Conservation (phyloP, 129 eudicot species). For the Escallonia rubra region DNA sequence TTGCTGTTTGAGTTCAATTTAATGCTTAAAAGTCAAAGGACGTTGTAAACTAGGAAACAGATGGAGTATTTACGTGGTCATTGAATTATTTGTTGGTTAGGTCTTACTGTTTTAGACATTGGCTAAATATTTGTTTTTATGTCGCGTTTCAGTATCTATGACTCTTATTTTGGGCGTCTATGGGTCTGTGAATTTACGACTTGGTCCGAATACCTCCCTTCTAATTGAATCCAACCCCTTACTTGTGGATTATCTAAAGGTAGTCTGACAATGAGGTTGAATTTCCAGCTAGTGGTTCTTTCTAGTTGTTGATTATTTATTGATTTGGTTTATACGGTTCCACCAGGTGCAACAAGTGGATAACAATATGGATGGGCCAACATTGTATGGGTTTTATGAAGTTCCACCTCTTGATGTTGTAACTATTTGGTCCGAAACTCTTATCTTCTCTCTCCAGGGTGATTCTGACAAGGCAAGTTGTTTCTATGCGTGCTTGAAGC, state of each 20-base stretch:
- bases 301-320: background rate
- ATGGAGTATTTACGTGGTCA: too few species aligned
- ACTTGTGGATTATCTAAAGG: slow-evolving; percentile 21
- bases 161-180: slow-evolving; percentile 20
- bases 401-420: slow-evolving; percentile 19
- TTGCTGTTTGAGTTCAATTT: too few species aligned
- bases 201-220: slow-evolving; percentile 22
- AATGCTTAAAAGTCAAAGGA: too few species aligned
- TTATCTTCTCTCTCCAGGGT: slow-evolving; percentile 2
- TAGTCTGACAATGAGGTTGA: background rate
- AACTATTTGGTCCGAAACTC: slow-evolving; percentile 17
- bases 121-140: too few species aligned
- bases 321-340: background rate
- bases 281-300: background rate
- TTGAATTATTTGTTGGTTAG: too few species aligned
- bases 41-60: too few species aligned
- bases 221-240: slow-evolving; percentile 12
- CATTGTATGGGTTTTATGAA: slow-evolving; percentile 24
- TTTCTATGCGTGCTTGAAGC: background rate
- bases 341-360: slow-evolving; percentile 12
- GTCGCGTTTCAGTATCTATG: slow-evolving; percentile 13
- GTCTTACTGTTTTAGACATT: too few species aligned
- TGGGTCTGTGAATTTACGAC: slow-evolving; percentile 11
- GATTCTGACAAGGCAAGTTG: slow-evolving; percentile 12
- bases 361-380: slow-evolving; percentile 9